Evolutionary conservation across 2,329 filamentous ascomycete genomes (phyloP), one percentile per base, ranked within the genome.

Genomic region (Penicillium frequentans): DNA sequence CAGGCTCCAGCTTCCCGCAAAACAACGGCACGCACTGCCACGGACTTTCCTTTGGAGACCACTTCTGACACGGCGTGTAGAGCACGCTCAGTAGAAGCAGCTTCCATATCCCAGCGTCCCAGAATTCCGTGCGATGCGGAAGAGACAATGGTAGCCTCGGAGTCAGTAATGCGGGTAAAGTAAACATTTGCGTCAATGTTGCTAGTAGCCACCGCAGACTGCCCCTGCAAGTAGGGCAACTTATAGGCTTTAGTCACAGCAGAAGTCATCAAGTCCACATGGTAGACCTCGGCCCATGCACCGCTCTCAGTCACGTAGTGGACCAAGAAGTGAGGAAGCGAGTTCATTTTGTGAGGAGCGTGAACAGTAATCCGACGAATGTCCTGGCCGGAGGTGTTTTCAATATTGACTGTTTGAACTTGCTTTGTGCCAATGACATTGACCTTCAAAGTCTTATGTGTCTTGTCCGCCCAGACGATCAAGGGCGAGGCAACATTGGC

Each of bases 251-350:
- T 91, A n/a, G 81, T 83, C 27, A 93, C 82, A 19, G 82, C 83
- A 53, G 82, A 84, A 57, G 81, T 87, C 75, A 88, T 88, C 51
- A 90, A 74, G 64, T 96, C 84, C 57, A 96, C 83, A 67, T 96
- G 91, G 70, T 89, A 97, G 29, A 98, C 88, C 60, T 96, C 89
- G 3, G 89, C 93, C 79, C 90, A 91, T 70, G 93, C 90, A 19
- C 86, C 86, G 3, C 79, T 79, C 35, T 80, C 80, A 0, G 90
- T 90, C 65, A 87, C 82, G 65, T 86, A 91, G 65, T 96, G 90
- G 5, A 96, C 89, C 31, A 97, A 79, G 77, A 97, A 96, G 77
- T 96, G 91, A 37, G 91, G 82, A 46, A 86, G 81, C 4, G 90
- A 88, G 68, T 90, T 89, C 29, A 86, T 77, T 54, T 88, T 81